Evolutionary conservation across 2,329 filamentous ascomycete species (phyloP), one percentile per base, ranked within the genome.

Genomic region (Diplodia mutila): DNA sequence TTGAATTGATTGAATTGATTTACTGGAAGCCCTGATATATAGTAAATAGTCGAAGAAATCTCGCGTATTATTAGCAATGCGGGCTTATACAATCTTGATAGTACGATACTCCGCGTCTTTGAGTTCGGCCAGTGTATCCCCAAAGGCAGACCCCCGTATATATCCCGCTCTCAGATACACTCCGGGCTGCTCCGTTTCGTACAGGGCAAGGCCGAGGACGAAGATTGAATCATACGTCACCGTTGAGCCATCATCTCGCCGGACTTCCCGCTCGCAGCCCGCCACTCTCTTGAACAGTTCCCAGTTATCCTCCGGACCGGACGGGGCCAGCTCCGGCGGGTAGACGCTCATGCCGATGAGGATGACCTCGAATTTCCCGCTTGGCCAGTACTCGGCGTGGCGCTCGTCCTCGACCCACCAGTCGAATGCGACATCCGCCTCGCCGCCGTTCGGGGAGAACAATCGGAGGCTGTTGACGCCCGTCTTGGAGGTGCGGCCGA

Each of bases 61-160:
- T n/a, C n/a, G n/a, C n/a, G n/a, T n/a, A n/a, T n/a, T n/a, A n/a
- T n/a, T n/a, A n/a, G n/a, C n/a, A n/a, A n/a, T n/a, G n/a, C n/a
- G 29, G 29, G 29, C 8, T 53, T 12, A 54, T 8, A 37, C 6
- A 37, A 54, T 34, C 18, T n/a, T 21, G 74, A 4, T 78, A 76
- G 52, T 54, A 16, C 27, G 14, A n/a, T 21, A 54, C 3, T 54
- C 18, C 0, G 52, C 52, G 7, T 34, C 29, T 6, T 25, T 54
- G 18, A 54, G 27, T 32, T 54, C 52, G 0, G 29, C 5, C 8
- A 54, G 52, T 18, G 52, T 34, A 34, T 34, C 52, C 12, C 34
- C 27, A 29, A 54, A 34, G 16, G 29, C 52, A 8, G 52, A 34
- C 14, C 27, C 52, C 1, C 29, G 16, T 4, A 54, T 11, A 21